These are phyloP conservation scores for Apiospora koreana DNA, from an alignment of 2,329 filamentous ascomycete species.

Conservation along the genomic window DNA sequence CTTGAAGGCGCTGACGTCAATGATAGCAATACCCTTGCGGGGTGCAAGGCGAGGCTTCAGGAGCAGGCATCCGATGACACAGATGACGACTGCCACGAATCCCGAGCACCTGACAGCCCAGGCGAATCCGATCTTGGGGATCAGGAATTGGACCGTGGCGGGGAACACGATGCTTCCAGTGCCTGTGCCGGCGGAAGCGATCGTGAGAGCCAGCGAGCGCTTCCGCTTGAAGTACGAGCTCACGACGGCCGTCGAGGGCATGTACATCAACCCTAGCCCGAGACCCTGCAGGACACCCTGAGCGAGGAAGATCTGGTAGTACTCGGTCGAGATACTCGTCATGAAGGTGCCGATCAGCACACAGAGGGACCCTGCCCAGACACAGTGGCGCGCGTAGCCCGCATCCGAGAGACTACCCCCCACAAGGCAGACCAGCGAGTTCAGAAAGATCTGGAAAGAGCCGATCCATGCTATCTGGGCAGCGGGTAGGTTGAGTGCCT, in stretches of 20 bases:
- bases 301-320: conserved; percentile 42
- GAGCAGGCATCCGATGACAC: conserved; percentile 40
- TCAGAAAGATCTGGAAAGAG: conserved; percentile 39
- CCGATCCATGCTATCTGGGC: conserved; percentile 45
- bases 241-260: conserved; percentile 52
- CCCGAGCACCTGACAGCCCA: conserved; percentile 65
- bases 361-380: conserved; percentile 35
- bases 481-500: conserved; percentile 33
- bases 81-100: conserved; percentile 56
- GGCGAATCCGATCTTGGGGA: conserved; percentile 62
- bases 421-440: conserved; percentile 32
- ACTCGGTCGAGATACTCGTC: conserved; percentile 37
- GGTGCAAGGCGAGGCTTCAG: conserved; percentile 48
- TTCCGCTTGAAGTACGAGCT: conserved; percentile 60
- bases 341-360: conserved; percentile 40
- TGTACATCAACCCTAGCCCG: conserved; percentile 50
- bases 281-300: conserved; percentile 56
- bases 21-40: conserved; percentile 36
- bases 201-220: conserved; percentile 58
- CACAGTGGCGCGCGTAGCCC: conserved; percentile 32
- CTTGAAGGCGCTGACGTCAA: conserved; percentile 52
- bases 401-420: conserved; percentile 34
- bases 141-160: conserved; percentile 55
- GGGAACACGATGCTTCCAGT: conserved; percentile 67
- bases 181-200: conserved; percentile 61